Conservation (phyloP, 129 eudicot species). For the Saposhnikovia divaricata region DNA sequence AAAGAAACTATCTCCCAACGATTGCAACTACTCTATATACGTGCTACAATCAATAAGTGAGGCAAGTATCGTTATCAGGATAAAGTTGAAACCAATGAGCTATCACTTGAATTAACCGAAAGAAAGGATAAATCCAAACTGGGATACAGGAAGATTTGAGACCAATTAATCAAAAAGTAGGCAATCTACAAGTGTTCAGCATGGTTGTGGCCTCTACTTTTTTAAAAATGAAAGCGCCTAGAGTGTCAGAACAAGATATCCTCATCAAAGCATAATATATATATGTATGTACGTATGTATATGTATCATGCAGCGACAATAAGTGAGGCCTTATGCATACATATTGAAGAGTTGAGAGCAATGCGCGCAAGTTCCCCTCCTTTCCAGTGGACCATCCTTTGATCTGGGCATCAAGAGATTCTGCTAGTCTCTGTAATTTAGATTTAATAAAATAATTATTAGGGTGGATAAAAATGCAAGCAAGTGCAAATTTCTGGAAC, state of each 20-base stretch:
- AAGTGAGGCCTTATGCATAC: conserved; percentile 36
- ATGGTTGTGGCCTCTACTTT: neutral
- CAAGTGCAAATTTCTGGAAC: conserved; percentile 11
- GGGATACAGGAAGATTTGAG: neutral
- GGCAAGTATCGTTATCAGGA: neutral
- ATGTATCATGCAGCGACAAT: neutral
- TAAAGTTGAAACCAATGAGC: neutral
- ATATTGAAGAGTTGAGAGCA: conserved; percentile 97
- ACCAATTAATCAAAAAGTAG: neutral
- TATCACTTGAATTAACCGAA: neutral
- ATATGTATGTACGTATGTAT: too few species aligned
- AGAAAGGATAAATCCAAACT: neutral
- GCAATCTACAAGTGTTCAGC: neutral
- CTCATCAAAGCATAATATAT: neutral
- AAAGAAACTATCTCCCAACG: neutral
- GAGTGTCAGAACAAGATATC: neutral
- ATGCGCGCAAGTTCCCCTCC: conserved; percentile 93
- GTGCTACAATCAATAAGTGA: neutral
- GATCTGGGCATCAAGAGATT: conserved; percentile 78
- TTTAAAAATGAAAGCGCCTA: neutral
- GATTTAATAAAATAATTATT: conserved; percentile 11
- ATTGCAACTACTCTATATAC: neutral
- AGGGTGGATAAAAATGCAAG: conserved; percentile 10
- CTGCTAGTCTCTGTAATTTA: conserved; percentile 68
- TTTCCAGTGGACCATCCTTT: conserved; percentile 93